These are phyloP conservation scores for Fraxinus cuspidata DNA, from an alignment of 257 asterid species.

Conservation along the genomic window DNA sequence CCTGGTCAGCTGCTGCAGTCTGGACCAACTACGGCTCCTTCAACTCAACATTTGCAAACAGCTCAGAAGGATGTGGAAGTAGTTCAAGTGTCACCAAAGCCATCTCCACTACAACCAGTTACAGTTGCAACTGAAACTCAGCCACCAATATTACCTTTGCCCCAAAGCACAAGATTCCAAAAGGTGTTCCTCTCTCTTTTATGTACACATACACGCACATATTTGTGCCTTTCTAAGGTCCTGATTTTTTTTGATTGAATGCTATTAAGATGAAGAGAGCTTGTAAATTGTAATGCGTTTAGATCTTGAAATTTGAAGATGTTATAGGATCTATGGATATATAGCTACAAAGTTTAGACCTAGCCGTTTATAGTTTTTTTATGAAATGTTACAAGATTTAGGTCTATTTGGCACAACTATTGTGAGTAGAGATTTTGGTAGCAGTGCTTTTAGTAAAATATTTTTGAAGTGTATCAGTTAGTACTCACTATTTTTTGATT, in stretches of 20 bases:
- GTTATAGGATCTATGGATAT: background rate
- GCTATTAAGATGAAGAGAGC: background rate
- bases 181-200: constrained; percentile 45
- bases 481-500: background rate
- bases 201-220: no score
- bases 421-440: no score
- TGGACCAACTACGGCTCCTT: constrained; percentile 51
- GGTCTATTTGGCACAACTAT: no score
- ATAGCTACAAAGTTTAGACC: no score
- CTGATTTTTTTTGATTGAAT: background rate
- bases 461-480: background rate
- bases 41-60: constrained; percentile 52
- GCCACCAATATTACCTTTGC: constrained; percentile 86
- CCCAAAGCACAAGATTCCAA: constrained; percentile 58
- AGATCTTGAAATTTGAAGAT: constrained; percentile 3
- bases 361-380: no score
- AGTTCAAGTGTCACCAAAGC: constrained; percentile 62
- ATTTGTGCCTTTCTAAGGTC: background rate
- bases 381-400: no score
- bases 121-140: constrained; percentile 60
- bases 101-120: constrained; percentile 49
- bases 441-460: no score
- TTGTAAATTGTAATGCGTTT: background rate
- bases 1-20: constrained; percentile 85
- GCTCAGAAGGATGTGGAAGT: constrained; percentile 88